Base-by-base conservation (phyloP, 208 protist genomes). In the Acanthamoeba quina region DNA sequence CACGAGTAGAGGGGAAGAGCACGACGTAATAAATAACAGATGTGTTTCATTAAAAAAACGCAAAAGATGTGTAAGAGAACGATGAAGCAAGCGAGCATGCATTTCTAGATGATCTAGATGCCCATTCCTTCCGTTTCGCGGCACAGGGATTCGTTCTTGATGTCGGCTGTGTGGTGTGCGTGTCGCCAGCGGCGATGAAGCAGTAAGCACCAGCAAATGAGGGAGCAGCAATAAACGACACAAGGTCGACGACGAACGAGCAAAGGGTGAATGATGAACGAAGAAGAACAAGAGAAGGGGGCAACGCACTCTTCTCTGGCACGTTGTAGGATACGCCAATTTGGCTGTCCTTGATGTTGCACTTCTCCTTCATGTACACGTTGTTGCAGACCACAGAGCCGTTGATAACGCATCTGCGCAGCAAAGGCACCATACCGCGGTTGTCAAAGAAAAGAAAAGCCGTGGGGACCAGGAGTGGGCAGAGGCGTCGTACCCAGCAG, bases 401-500 rank as follows among this genome's bases (percentile, higher is more conserved):
- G 47, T 72, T 76, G 31, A 92, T 92, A 4, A 58, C 47, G 64
- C 88, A 92, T 19, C 88, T 92, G 52, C 41, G 37, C n/a, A 49
- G 31, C 17, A 13, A 52, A 5, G 9, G 11, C 7, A 91, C 11
- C 37, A 44, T 4, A 44, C 3, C 41, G 41, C 41, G 7, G 41
- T 44, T 44, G 41, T 44, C 41, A 44, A 44, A 44, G 41, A 44
- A 44, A 44, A 47, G 58, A 17, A 91, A 72, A 91, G n/a, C 5
- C 49, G 37, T 29, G 2, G 41, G 3, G 13, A 31, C 1, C 31
- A 52, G n/a, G 21, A 11, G 7, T 3, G 21, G n/a, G 7, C 6
- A 60, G 34, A 62, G n/a, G 52, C 34, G 60, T 11, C 26, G 31
- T 54, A 95, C 90, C 94, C 93, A 58, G 97, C 96, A 56, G 82